A percentile compares a stretch with the other conserved stretches of the same genome.
Conservation (phyloP, 1,284 basidiomycete species). For the Pseudozyma thailandica region DNA sequence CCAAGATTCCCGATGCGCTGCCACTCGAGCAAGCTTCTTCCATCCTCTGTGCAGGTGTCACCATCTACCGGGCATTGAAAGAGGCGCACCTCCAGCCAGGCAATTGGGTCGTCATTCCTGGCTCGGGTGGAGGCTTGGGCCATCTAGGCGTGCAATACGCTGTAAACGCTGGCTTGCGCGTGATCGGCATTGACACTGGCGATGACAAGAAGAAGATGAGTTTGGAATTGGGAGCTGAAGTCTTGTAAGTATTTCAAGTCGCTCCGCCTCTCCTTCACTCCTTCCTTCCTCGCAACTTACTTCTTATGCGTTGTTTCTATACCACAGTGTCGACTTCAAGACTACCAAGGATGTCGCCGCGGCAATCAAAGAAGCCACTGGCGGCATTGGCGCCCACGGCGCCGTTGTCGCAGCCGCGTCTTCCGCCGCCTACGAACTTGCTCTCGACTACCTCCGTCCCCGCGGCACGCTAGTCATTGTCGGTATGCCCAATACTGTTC, state of each 20-base stretch:
- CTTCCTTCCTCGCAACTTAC: neutral
- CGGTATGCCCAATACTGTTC: conserved; percentile 74
- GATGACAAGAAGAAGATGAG: conserved; percentile 80
- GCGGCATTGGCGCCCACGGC: conserved; percentile 78
- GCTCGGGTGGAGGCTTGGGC: conserved; percentile 77
- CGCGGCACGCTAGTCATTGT: conserved; percentile 79
- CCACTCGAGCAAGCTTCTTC: conserved; percentile 80
- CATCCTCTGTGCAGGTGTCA: conserved; percentile 81
- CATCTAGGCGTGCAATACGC: conserved; percentile 60
- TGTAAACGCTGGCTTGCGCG: conserved; percentile 71
- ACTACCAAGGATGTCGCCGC: conserved; percentile 72
- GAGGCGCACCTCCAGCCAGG: conserved; percentile 76
- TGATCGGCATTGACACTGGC: conserved; percentile 83
- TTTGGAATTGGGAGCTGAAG: conserved; percentile 77
- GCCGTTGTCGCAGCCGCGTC: conserved; percentile 67
- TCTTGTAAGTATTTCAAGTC: conserved; percentile 70
- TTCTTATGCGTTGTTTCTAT: neutral
- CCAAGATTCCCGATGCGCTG: conserved; percentile 70
- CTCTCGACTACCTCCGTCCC: conserved; percentile 73
- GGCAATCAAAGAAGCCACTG: conserved; percentile 75
- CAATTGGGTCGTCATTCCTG: conserved; percentile 83
- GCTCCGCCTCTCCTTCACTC: neutral
- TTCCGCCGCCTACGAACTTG: conserved; percentile 75
- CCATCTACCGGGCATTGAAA: conserved; percentile 85
- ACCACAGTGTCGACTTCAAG: conserved; percentile 78